Percentiles rank a stretch among this genome's conserved stretches.
Evolutionary conservation across 495 filamentous ascomycete species (phyloP).

Genomic region (Jackrogersella minutella): DNA sequence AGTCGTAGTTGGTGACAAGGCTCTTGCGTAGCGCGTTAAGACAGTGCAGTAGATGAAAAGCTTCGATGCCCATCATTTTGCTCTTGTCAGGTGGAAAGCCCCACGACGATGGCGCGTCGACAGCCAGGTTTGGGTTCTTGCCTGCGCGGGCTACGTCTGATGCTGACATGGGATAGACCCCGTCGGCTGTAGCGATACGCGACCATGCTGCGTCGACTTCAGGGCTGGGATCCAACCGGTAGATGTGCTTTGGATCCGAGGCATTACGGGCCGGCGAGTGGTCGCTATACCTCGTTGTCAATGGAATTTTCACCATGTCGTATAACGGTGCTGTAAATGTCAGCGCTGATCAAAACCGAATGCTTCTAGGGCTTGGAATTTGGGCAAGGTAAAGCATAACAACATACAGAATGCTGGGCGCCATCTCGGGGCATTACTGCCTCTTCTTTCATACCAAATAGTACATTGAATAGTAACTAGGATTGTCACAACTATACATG

Average conservation of each 20-base stretch:
- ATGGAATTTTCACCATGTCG: conserved; percentile 2
- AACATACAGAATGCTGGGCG: conserved; percentile 5
- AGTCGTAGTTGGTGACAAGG: not conserved
- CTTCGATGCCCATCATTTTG: conserved; percentile 5
- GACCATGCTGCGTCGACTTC: not conserved
- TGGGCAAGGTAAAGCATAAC: not conserved
- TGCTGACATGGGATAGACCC: conserved; percentile 1
- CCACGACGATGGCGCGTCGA: conserved; percentile 3
- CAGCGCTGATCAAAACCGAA: not conserved
- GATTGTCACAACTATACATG: not conserved
- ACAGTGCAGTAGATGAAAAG: not conserved
- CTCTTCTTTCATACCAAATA: conserved; percentile 4
- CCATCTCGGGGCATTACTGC: not conserved
- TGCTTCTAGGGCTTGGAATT: not conserved
- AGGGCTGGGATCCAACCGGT: not conserved
- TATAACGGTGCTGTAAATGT: not conserved
- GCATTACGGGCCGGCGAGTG: not conserved
- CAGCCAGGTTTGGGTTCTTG: not conserved
- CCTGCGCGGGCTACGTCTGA: not conserved
- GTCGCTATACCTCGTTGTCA: not conserved
- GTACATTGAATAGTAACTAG: conserved; percentile 5
- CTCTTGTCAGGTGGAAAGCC: not conserved
- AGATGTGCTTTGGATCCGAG: conserved; percentile 1
- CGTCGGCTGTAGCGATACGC: conserved; percentile 7
- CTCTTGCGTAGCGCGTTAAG: not conserved